Base-by-base conservation (phyloP, 805 yeast species). In the Metschnikowia lunata region DNA sequence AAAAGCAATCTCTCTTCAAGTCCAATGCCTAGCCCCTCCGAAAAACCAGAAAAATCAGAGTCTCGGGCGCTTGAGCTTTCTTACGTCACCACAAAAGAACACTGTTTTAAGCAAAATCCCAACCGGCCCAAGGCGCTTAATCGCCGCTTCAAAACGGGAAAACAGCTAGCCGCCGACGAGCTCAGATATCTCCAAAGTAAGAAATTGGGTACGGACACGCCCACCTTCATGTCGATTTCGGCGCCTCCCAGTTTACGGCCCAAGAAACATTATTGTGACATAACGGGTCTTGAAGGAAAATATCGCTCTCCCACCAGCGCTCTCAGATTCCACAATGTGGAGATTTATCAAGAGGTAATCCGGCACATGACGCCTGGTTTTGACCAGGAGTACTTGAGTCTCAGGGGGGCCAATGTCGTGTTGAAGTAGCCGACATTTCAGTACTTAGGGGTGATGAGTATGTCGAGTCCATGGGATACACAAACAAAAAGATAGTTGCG, bases 201-300 rank as follows among this genome's bases (percentile, higher is more conserved):
- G 40, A 56, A 64, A 58, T 50, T 71, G 43, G 61, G 69, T 30
- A 64, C 69, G 35, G 74, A 80, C 47, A 73, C 79, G 7, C 81
- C 88, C 9, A 85, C 91, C 0, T 86, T 79, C 62, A 75, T 80
- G 48, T 77, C 83, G 32, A 67, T 90, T 6, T 79, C 79, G 27
- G 95, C 96, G 0, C 96, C 96, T 3, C 98, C 98, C 0, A 84
- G 93, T 3, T 65, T 89, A 51, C 76, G 71, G 50, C 98, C 98
- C 0, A 68, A 74, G 13, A 88, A 84, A 66, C 83, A 81, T 50
- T 90, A 88, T 65, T 91, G 99, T 63, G 99, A 93, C 60, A 81
- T 91, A 38, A 91, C 98, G 0, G 99, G 99, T 0, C 69, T 91
- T 15, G 82, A 79, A 39, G 91, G 89, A 0, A 75, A 67, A 28